These are phyloP conservation scores for Chlamydomonas asymmetrica DNA, from an alignment of 139 green algal species.

Conservation along the genomic window DNA sequence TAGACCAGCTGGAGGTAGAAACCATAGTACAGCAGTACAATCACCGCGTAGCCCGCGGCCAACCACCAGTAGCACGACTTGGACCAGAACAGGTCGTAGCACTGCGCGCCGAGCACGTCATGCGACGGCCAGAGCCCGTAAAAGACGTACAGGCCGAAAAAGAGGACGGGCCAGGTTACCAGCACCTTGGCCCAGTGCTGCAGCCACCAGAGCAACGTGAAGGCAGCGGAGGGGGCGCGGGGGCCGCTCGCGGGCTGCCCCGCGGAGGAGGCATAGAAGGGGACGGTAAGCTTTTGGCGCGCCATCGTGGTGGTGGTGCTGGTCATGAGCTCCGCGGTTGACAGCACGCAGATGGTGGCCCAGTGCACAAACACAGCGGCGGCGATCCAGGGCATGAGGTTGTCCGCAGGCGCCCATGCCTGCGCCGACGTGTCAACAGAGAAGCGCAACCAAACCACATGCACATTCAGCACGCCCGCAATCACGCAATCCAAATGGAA, in stretches of 20 bases:
- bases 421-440: conserved; percentile 31
- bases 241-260: background rate
- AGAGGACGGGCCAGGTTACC: conserved; percentile 4
- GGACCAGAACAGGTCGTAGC: conserved; percentile 7
- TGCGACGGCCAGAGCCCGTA: conserved; percentile 19
- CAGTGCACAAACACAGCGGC: conserved; percentile 12
- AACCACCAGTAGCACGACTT: conserved; percentile 29
- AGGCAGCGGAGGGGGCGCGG: background rate
- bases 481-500: too few relatives aligned
- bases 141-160: background rate
- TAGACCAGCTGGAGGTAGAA: conserved; percentile 12
- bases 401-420: conserved; percentile 30
- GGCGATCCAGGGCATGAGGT: conserved; percentile 42
- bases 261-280: background rate
- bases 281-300: background rate
- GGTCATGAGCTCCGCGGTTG: conserved; percentile 10
- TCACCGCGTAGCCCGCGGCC: background rate
- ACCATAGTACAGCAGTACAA: background rate
- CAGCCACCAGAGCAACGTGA: background rate
- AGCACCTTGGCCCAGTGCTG: background rate
- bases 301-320: background rate
- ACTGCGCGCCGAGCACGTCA: conserved; percentile 3
- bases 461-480: conserved; percentile 14
- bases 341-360: conserved; percentile 21
- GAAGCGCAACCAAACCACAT: background rate